phyloP scores from a whole-genome alignment of 1,284 basidiomycete species.

The Cystobasidium slooffiae region DNA sequence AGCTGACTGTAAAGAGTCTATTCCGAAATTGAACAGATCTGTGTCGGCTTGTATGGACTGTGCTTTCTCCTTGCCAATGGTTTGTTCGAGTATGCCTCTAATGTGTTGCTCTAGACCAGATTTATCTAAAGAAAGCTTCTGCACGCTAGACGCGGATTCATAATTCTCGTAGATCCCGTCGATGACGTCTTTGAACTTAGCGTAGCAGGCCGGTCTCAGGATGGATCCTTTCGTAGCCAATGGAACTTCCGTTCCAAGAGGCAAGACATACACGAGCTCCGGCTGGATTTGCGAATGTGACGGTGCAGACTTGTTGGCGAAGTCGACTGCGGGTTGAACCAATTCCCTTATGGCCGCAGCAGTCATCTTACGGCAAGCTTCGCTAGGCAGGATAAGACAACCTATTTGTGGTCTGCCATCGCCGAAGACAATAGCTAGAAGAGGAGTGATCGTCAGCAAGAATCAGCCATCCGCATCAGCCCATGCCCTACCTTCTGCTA shows the following conservation, averaged over 20 bases:
- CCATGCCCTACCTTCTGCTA: slow-evolving; percentile 5
- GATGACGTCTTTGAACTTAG: slow-evolving; percentile 63
- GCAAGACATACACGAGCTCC: slow-evolving; percentile 64
- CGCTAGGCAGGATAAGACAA: slow-evolving; percentile 65
- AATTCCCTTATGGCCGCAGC: slow-evolving; percentile 59
- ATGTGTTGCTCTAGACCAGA: slow-evolving; percentile 12
- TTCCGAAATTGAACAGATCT: slow-evolving; percentile 60
- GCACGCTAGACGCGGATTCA: slow-evolving; percentile 58
- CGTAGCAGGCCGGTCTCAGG: slow-evolving; percentile 61
- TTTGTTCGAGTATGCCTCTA: slow-evolving; percentile 40
- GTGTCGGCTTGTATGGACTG: slow-evolving; percentile 50
- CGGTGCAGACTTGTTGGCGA: slow-evolving; percentile 63
- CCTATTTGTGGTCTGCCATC: slow-evolving; percentile 64
- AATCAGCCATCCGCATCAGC: neutral
- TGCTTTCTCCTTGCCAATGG: slow-evolving; percentile 48
- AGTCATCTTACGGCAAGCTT: slow-evolving; percentile 57
- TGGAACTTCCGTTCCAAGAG: slow-evolving; percentile 59
- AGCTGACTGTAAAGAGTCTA: slow-evolving; percentile 66
- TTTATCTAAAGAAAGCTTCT: slow-evolving; percentile 29
- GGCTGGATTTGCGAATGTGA: slow-evolving; percentile 63
- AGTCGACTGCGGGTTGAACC: slow-evolving; percentile 62
- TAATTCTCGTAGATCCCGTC: slow-evolving; percentile 62
- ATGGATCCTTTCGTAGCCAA: slow-evolving; percentile 62
- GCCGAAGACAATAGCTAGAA: slow-evolving; percentile 65
- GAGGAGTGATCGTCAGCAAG: slow-evolving; percentile 58